phyloP scores from a whole-genome alignment of 345 rosid species.

The Acer campestre region DNA sequence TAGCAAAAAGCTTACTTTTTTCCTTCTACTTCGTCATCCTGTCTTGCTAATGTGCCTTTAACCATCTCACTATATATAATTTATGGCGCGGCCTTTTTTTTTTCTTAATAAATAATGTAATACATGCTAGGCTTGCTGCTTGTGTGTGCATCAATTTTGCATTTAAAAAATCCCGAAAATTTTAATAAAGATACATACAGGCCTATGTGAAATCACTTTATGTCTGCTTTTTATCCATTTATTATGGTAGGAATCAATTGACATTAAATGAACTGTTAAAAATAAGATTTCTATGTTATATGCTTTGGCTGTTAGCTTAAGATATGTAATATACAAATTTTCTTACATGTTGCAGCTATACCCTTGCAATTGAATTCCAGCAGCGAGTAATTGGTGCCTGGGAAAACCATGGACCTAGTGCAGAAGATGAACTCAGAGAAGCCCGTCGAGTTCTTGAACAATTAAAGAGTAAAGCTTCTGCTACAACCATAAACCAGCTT shows the following conservation, averaged over 20 bases:
- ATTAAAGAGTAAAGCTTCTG: slow-evolving; percentile 58
- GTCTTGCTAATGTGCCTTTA: neutral
- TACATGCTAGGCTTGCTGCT: neutral
- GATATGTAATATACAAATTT: slow-evolving; percentile 1
- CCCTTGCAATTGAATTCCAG: slow-evolving; percentile 82
- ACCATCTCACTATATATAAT: neutral
- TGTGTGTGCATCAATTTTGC: neutral
- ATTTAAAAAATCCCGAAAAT: neutral
- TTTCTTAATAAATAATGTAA: neutral
- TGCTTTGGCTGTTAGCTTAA: neutral
- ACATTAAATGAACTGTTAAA: neutral
- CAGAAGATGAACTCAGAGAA: slow-evolving; percentile 64
- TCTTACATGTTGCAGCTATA: slow-evolving; percentile 56
- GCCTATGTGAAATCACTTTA: neutral
- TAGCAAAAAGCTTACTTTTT: neutral
- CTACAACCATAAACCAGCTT: slow-evolving; percentile 36
- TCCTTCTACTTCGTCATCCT: neutral
- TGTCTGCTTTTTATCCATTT: neutral
- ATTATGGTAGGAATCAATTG: neutral
- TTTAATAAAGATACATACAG: neutral
- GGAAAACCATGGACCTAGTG: slow-evolving; percentile 79
- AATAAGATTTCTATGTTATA: neutral
- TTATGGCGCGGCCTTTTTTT: no score
- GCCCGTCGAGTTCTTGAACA: slow-evolving; percentile 59
- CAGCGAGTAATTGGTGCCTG: slow-evolving; percentile 71